A percentile compares a stretch with the other conserved stretches of the same genome.
phyloP scores from a whole-genome alignment of 2,329 filamentous ascomycete species.

The Hymenoscyphus albidus region DNA sequence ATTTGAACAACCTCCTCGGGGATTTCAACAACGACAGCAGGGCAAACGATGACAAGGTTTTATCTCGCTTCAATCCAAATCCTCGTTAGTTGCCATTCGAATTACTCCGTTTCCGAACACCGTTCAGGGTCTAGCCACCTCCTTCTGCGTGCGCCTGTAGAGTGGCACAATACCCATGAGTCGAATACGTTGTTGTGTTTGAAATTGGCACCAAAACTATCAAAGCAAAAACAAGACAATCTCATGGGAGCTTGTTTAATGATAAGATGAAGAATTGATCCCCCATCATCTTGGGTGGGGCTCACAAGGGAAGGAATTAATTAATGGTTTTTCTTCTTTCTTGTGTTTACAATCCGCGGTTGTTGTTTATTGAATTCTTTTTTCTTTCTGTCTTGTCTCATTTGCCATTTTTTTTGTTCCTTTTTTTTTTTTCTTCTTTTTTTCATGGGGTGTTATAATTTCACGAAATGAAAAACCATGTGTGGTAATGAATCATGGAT shows the following conservation, averaged over 20 bases:
- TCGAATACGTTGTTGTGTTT: background rate
- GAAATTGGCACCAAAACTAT: background rate
- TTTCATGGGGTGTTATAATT: background rate
- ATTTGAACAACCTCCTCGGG: conserved; percentile 34
- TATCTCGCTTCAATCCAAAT: background rate
- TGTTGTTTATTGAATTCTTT: conserved; percentile 3
- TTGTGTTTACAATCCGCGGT: conserved; percentile 1
- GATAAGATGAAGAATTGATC: conserved; percentile 1
- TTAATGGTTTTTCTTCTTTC: background rate
- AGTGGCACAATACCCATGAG: background rate
- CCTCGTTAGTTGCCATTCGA: background rate
- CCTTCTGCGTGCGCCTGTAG: background rate
- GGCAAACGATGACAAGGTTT: background rate
- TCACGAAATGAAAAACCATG: background rate
- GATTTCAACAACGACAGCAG: background rate
- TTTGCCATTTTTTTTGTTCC: background rate
- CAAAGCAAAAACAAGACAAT: background rate
- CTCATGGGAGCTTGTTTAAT: background rate
- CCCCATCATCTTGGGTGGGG: background rate
- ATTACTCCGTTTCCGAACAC: background rate
- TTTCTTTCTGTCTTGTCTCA: background rate
- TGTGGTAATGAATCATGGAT: too few species aligned
- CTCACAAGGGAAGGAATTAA: background rate
- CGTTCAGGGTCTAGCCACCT: background rate
- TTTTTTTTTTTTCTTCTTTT: background rate